Base-by-base conservation (phyloP, 495 filamentous ascomycete genomes). In the Penicillium steckii region DNA sequence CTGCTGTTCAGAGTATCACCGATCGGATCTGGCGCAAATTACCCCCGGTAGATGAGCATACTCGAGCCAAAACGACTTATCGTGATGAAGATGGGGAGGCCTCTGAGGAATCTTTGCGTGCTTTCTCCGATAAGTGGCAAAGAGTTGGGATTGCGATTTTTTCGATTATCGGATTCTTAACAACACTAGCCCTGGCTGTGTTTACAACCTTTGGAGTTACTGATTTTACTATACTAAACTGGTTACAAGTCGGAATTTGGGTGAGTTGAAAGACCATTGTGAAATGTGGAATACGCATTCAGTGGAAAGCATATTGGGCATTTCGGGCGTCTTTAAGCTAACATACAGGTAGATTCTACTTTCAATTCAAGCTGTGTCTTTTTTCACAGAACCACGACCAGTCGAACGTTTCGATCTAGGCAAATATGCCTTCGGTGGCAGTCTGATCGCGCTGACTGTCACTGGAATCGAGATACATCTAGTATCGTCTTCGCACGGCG, bases 181-280 rank as follows among this genome's bases (percentile, higher is more conserved):
- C 50, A 2, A 55, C 65, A 1, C 30, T 70, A 29, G 52, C 60
- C 7, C 46, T 68, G 33, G 57, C 65, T 4, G 37, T 70, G 40
- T 32, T 65, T 3, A 42, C 52, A 8, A 67, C 65, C 2, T 35
- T 59, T 5, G 47, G 44, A 2, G 8, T 46, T 8, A 19, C 23
- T 13, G 19, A 38, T 8, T n/a, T 23, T 12, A 37, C 23, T 53
- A 56, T 46, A 17, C 60, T 56, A 13, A 32, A 62, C 15, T 76
- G 73, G 73, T 38, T 74, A 1, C 61, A 67, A 24, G 59, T 68
- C 27, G 66, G 53, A 1, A 52, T 60, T n/a, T 76, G 73, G 72
- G 71, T 69, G 60, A 43, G 70, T 66, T 37, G 24, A 50, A 17
- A 10, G 17, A n/a, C 8, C 4, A 50, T 23, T 33, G 13, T 18